These are phyloP conservation scores for Syncephalis plumigaleata DNA, from an alignment of 371 early-diverging fungal genomes.

Conservation along the genomic window DNA sequence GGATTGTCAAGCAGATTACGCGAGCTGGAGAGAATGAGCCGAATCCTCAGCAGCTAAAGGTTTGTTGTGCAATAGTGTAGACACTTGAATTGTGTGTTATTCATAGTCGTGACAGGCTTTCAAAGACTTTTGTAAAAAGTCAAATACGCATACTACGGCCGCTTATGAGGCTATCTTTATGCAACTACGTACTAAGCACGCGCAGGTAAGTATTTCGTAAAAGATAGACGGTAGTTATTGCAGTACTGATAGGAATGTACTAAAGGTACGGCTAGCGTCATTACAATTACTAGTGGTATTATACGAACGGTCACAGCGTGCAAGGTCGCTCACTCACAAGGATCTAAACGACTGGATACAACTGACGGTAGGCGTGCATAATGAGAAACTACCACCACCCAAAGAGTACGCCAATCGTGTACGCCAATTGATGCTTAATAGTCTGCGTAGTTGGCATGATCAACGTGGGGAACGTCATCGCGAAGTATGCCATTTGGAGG, in stretches of 20 bases:
- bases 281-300: slow-evolving; percentile 25
- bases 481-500: neutral
- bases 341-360: slow-evolving; percentile 32
- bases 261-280: neutral
- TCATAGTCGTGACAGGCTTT: slow-evolving; percentile 5
- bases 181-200: slow-evolving; percentile 37
- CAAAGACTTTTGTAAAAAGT: slow-evolving; percentile 32
- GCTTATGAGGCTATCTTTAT: slow-evolving; percentile 24
- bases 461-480: neutral
- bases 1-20: no score
- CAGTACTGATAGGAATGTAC: neutral
- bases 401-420: slow-evolving; percentile 14
- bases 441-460: neutral
- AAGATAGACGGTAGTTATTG: no score
- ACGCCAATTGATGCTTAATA: neutral
- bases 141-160: slow-evolving; percentile 17
- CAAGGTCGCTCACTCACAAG: slow-evolving; percentile 28
- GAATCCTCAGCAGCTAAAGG: no score
- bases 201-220: slow-evolving; percentile 26
- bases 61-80: no score
- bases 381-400: slow-evolving; percentile 35
- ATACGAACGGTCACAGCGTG: slow-evolving; percentile 43
- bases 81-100: no score
- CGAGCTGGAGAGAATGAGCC: no score
- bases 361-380: slow-evolving; percentile 35